Evolutionary conservation across 1,284 basidiomycete genomes (phyloP).

Genomic region (Trichosporon inkin): DNA sequence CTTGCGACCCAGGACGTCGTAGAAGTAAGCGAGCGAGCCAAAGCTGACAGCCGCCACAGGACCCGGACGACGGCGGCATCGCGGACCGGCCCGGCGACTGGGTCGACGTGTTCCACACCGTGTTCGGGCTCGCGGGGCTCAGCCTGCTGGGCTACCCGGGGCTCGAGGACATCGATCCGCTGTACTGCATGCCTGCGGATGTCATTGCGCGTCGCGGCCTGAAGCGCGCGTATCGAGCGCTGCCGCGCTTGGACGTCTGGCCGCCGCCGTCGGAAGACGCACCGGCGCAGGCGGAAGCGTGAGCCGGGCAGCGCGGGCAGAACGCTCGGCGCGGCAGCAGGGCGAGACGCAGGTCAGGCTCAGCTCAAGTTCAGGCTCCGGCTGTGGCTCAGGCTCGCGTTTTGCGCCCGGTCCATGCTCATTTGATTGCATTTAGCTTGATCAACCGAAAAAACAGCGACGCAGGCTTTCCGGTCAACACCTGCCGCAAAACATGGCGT

Average conservation of each 20-base stretch:
- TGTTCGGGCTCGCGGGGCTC: constrained; percentile 86
- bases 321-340: no score
- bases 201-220: constrained; percentile 67
- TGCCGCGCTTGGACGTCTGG: constrained; percentile 29
- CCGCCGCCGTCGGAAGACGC: constrained; percentile 3
- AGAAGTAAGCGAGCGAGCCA: neutral
- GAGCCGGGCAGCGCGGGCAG: no score
- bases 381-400: no score
- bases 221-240: constrained; percentile 35
- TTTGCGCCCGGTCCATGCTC: no score
- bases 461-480: no score
- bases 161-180: constrained; percentile 78
- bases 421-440: no score
- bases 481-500: no score
- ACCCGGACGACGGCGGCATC: constrained; percentile 85
- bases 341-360: no score
- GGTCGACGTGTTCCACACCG: constrained; percentile 93
- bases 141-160: constrained; percentile 85
- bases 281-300: no score
- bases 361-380: no score
- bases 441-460: no score
- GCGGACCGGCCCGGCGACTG: constrained; percentile 90
- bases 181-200: constrained; percentile 89
- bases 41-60: constrained; percentile 55
- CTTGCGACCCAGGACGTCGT: neutral